A percentile compares a stretch with the other conserved stretches of the same genome.
Conservation (phyloP, 495 filamentous ascomycete genomes). For the Hypoxylon intermedium region DNA sequence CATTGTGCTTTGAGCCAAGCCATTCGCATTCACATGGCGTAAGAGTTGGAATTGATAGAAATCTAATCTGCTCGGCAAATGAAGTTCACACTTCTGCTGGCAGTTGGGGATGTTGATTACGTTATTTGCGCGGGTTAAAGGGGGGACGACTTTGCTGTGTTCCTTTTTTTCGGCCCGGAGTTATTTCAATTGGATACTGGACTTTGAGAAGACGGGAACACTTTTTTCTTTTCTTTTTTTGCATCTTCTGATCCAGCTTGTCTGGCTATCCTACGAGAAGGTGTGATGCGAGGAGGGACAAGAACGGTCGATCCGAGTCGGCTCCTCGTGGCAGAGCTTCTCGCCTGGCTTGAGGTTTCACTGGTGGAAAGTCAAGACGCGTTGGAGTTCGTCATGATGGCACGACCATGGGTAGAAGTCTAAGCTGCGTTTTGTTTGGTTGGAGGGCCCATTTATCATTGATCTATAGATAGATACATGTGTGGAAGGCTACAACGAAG, state of each 20-base stretch:
- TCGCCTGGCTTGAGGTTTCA: constrained; percentile 21
- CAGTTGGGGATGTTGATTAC: constrained; percentile 32
- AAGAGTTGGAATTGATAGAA: constrained; percentile 42
- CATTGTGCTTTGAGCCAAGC: constrained; percentile 41
- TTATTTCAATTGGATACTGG: constrained; percentile 33
- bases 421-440: background rate
- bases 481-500: background rate
- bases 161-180: constrained; percentile 23
- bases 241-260: constrained; percentile 17
- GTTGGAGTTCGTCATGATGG: constrained; percentile 33
- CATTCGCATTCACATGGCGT: constrained; percentile 42
- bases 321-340: constrained; percentile 12
- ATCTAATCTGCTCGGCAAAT: constrained; percentile 46
- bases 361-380: constrained; percentile 33
- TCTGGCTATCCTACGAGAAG: constrained; percentile 5
- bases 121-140: constrained; percentile 27
- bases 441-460: constrained; percentile 11
- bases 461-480: constrained; percentile 27
- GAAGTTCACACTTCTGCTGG: constrained; percentile 49
- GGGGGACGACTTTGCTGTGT: constrained; percentile 5
- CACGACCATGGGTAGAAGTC: constrained; percentile 11
- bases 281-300: constrained; percentile 17
- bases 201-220: constrained; percentile 15
- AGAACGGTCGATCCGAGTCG: constrained; percentile 33
- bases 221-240: constrained; percentile 23